phyloP scores from a whole-genome alignment of 345 rosid genomes.

The Adansonia digitata region DNA sequence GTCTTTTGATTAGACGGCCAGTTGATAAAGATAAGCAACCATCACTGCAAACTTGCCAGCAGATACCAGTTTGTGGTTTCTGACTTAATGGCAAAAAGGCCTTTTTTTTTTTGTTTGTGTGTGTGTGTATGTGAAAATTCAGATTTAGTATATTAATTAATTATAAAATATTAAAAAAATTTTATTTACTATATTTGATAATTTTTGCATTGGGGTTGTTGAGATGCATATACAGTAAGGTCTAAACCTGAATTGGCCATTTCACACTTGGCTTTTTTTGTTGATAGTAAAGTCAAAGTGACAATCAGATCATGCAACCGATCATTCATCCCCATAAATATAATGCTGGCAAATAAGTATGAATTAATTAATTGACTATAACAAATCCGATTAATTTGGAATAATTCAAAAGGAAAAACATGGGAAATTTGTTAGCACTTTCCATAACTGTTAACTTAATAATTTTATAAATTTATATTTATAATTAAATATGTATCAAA shows the following conservation, averaged over 20 bases:
- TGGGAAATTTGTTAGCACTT: not conserved
- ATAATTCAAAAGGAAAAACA: not conserved
- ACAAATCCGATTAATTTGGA: not conserved
- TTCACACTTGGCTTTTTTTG: not conserved
- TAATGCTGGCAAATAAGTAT: no score
- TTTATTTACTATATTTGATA: not conserved
- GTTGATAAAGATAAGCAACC: conserved; percentile 11
- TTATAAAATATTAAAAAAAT: not conserved
- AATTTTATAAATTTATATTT: no score
- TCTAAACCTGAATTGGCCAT: not conserved
- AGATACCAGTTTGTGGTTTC: conserved; percentile 10
- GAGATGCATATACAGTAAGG: not conserved
- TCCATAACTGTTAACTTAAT: no score
- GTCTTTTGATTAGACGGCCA: not conserved
- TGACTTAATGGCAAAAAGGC: not conserved
- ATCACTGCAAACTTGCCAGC: conserved; percentile 19
- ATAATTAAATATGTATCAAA: no score
- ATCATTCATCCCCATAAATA: no score
- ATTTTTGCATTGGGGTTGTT: not conserved
- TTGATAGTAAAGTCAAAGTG: not conserved
- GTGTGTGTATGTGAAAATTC: not conserved
- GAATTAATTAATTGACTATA: not conserved
- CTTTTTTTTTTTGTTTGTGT: no score
- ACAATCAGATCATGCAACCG: not conserved
- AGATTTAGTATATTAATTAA: not conserved